A percentile compares a stretch with the other conserved stretches of the same genome.
phyloP scores from a whole-genome alignment of 202 grass and related monocot genomes.

The Musa balbisiana region DNA sequence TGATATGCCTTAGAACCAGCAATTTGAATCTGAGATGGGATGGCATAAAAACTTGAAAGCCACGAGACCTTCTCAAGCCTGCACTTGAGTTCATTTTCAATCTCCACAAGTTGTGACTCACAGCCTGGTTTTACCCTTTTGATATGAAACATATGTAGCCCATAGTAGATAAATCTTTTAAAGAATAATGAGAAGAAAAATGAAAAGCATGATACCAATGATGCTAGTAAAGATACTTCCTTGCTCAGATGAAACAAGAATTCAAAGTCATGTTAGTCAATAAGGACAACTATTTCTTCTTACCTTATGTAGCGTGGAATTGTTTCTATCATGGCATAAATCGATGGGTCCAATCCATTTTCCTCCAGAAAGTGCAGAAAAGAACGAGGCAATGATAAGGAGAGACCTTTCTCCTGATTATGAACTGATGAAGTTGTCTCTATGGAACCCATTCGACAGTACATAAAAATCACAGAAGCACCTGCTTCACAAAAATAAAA shows the following conservation, averaged over 20 bases:
- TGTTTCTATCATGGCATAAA: slow-evolving; percentile 56
- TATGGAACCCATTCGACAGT: neutral
- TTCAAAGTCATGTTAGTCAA: neutral
- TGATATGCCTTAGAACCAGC: slow-evolving; percentile 70
- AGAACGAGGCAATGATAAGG: slow-evolving; percentile 42
- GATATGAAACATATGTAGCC: slow-evolving; percentile 20
- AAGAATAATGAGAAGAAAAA: too few relatives aligned
- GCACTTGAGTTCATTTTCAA: slow-evolving; percentile 72
- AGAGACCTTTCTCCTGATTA: neutral
- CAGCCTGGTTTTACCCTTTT: slow-evolving; percentile 70
- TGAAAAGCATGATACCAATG: too few relatives aligned
- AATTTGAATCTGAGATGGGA: slow-evolving; percentile 68
- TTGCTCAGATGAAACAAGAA: too few relatives aligned
- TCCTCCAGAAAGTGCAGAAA: slow-evolving; percentile 75
- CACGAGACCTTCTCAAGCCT: slow-evolving; percentile 50
- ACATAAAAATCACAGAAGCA: neutral
- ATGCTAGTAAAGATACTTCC: too few relatives aligned
- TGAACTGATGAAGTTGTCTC: neutral
- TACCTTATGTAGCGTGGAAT: slow-evolving; percentile 93
- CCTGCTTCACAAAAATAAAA: neutral
- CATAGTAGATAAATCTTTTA: neutral
- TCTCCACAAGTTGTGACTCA: slow-evolving; percentile 38
- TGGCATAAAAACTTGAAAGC: slow-evolving; percentile 76
- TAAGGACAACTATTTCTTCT: neutral
- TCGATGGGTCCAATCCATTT: slow-evolving; percentile 63